These are phyloP conservation scores for Ballota nigra DNA, from an alignment of 257 asterid species.

Conservation along the genomic window DNA sequence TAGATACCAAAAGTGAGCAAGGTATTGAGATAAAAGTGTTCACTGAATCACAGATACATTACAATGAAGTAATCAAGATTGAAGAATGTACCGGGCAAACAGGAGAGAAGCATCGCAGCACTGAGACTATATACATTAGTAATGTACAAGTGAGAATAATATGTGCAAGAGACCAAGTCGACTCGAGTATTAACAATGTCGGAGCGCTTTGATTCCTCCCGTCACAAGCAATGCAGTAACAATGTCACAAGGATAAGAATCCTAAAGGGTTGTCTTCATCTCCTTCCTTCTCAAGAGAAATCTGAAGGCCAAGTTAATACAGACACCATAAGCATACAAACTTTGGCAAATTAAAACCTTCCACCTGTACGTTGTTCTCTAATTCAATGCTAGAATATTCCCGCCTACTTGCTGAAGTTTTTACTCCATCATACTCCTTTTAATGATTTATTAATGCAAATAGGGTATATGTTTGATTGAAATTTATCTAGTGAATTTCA, in stretches of 20 bases:
- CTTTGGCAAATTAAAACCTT: not conserved
- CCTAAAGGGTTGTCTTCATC: constrained; percentile 18
- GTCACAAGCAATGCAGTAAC: not conserved
- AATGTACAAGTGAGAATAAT: constrained; percentile 18
- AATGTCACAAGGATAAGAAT: constrained; percentile 20
- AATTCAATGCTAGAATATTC: too few species aligned
- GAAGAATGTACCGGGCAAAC: not conserved
- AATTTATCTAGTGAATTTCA: too few species aligned
- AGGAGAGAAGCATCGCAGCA: not conserved
- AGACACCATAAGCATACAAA: not conserved
- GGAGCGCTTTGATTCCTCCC: not conserved
- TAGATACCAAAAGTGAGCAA: not conserved
- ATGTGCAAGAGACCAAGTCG: constrained; percentile 18
- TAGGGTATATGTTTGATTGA: too few species aligned
- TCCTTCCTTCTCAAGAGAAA: constrained; percentile 43
- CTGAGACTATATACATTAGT: constrained; percentile 19
- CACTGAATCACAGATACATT: not conserved
- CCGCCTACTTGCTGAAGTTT: too few species aligned
- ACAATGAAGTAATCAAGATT: not conserved
- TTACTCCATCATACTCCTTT: too few species aligned
- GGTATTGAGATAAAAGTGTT: not conserved
- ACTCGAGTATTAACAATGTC: not conserved
- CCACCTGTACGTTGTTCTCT: too few species aligned
- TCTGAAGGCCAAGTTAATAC: constrained; percentile 25
- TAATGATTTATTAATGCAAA: too few species aligned